Evolutionary conservation across 2,329 filamentous ascomycete species (phyloP), one percentile per base, ranked within the genome.

Genomic region (Ambrosiella xylebori): DNA sequence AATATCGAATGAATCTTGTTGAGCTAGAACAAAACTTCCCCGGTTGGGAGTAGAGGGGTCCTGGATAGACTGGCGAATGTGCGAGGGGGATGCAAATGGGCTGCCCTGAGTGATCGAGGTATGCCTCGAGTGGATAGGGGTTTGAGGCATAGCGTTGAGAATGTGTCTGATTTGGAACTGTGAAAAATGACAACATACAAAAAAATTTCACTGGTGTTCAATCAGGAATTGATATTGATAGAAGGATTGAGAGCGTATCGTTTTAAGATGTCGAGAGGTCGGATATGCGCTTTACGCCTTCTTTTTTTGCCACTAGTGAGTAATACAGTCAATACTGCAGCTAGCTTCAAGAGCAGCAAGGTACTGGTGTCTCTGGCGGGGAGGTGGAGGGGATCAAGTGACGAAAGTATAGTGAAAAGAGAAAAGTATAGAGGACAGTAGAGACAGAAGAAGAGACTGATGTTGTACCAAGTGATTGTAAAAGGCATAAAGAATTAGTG

Each of bases 101-200:
- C 59, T 61, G 15, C 59, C 59, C 56, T 82, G 77, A 64, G 78
- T 71, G 61, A 70, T 70, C 37, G 80, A 83, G 50, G 77, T 73
- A 57, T 78, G 73, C 63, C 79, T 75, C 62, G 79, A 82, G 65
- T 82, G 80, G 63, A 71, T 73, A 58, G 80, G 79, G 40, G 79
- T 81, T 54, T 71, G 72, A 54, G 79, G 78, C 57, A 74, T 75
- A 57, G 41, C 54, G 39, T 38, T 13, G 19, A 40, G 6, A 15
- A 13, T n/a, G 51, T 13, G n/a, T 38, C 15, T 17, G 11, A 38
- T 6, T 39, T 39, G 8, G 11, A n/a, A 19, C 15, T 38, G 27
- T 9, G 17, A 39, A 17, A 47, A 5, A 47, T 17, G 44, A 39
- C 27, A 27, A 27, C 27, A 27, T 27, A 5, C 27, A 27, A 27